Conservation (phyloP, 2,329 filamentous ascomycete genomes). For the Neophaeococcomyces aloes region DNA sequence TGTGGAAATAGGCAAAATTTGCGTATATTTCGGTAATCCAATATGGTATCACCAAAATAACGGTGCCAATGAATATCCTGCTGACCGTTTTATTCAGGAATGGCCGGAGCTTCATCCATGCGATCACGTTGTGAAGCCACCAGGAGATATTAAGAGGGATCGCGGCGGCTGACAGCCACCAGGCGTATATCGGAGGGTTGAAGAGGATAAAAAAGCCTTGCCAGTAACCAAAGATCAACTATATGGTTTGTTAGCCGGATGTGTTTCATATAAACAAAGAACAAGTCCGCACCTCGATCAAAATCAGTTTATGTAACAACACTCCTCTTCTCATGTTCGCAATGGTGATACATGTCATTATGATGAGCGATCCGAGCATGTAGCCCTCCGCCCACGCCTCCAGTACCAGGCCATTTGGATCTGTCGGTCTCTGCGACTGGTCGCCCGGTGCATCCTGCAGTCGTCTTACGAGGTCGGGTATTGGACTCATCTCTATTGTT, state of each 20-base stretch:
- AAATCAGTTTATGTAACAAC: conserved; percentile 35
- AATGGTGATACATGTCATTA: conserved; percentile 35
- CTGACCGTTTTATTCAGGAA: conserved; percentile 40
- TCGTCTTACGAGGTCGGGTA: conserved; percentile 2
- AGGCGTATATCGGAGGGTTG: conserved; percentile 42
- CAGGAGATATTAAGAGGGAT: conserved; percentile 47
- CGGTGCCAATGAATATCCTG: conserved; percentile 43
- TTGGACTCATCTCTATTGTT: conserved; percentile 5
- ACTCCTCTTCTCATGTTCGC: conserved; percentile 35
- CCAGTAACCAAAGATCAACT: conserved; percentile 42
- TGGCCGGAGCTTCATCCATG: conserved; percentile 51
- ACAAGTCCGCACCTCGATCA: conserved; percentile 29
- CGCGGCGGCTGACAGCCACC: conserved; percentile 48
- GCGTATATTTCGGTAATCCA: conserved; percentile 51
- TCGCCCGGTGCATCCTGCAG: conserved; percentile 8
- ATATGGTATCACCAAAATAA: conserved; percentile 48
- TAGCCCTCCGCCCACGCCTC: conserved; percentile 35
- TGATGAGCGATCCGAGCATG: conserved; percentile 34
- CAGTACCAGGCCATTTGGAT: conserved; percentile 25
- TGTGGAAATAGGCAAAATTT: conserved; percentile 50
- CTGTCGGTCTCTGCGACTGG: conserved; percentile 15
- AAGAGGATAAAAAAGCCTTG: conserved; percentile 48
- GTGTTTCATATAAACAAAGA: neutral
- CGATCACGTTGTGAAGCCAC: conserved; percentile 50
- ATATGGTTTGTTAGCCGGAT: conserved; percentile 4